Conservation (phyloP, 1,139 yeast species). For the Candida pseudoviswanathii region DNA sequence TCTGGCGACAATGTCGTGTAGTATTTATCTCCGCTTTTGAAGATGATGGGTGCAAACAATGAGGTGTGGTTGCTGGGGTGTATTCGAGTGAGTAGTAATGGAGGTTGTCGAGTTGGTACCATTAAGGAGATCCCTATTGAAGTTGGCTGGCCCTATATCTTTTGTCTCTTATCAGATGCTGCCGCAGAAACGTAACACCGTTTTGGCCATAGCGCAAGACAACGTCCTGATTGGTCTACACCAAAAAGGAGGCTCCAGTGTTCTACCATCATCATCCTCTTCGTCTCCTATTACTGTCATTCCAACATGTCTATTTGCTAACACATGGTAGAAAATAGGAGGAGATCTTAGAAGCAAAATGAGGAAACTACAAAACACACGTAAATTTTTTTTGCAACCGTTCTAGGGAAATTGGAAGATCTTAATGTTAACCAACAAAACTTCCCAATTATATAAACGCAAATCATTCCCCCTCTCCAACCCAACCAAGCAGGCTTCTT, state of each 20-base stretch:
- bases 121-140: too few relatives aligned
- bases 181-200: too few relatives aligned
- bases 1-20: background rate
- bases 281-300: background rate
- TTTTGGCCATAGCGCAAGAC: too few relatives aligned
- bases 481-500: background rate
- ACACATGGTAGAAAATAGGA: background rate
- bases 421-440: background rate
- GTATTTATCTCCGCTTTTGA: background rate
- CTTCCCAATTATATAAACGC: background rate
- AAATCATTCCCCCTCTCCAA: background rate
- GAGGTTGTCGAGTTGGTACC: too few relatives aligned
- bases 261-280: too few relatives aligned
- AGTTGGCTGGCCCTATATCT: too few relatives aligned
- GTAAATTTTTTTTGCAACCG: slow-evolving; percentile 4
- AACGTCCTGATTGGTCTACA: too few relatives aligned
- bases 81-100: too few relatives aligned
- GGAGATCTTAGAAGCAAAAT: background rate
- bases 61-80: too few relatives aligned
- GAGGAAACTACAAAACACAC: background rate
- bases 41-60: too few relatives aligned
- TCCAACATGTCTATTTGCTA: background rate
- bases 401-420: slow-evolving; percentile 7
- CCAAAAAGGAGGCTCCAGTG: too few relatives aligned
- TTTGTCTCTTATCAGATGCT: too few relatives aligned